Conservation (phyloP, 2,329 filamentous ascomycete species). For the Cladosporium cucumerinum region DNA sequence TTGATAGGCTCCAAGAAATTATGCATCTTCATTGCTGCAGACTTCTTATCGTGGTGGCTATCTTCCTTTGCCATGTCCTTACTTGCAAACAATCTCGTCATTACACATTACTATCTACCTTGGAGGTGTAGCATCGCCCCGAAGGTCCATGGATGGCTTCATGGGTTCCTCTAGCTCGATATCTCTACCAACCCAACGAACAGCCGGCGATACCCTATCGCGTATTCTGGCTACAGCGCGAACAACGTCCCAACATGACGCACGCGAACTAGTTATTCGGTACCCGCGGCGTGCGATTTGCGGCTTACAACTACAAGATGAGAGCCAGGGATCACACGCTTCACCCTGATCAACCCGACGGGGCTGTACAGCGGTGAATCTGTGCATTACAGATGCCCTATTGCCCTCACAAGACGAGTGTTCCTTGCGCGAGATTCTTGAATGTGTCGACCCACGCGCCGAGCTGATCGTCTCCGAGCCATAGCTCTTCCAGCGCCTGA, state of each 20-base stretch:
- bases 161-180: neutral
- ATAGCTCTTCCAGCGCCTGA: slow-evolving; percentile 4
- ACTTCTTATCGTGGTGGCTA: neutral
- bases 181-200: neutral
- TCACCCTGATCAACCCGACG: neutral
- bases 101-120: slow-evolving; percentile 4
- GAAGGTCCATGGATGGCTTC: neutral
- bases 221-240: neutral
- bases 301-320: neutral
- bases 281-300: neutral
- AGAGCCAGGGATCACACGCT: neutral
- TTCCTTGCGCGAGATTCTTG: slow-evolving; percentile 9
- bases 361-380: neutral
- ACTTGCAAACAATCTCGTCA: neutral
- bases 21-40: neutral
- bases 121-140: neutral
- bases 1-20: neutral
- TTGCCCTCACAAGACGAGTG: slow-evolving; percentile 2
- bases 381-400: neutral
- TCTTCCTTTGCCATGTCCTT: neutral
- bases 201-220: neutral
- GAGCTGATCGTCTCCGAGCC: slow-evolving; percentile 1
- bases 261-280: neutral
- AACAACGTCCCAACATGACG: neutral
- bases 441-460: slow-evolving; percentile 3